phyloP scores from a whole-genome alignment of 208 protist genomes.

The Trypanosoma lewisi region DNA sequence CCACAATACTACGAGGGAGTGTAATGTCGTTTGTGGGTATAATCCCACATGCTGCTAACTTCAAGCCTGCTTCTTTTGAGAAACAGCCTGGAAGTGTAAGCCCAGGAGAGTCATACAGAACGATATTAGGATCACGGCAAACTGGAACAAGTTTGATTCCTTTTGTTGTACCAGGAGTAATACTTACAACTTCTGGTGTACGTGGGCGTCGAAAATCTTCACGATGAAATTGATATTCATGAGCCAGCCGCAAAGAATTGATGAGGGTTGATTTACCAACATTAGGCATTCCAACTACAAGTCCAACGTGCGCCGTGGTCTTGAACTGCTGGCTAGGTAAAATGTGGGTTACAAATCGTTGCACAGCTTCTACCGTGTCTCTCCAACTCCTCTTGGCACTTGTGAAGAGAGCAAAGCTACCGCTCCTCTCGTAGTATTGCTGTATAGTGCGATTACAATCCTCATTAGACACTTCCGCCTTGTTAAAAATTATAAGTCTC shows the following conservation, averaged over 20 bases:
- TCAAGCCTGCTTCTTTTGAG: slow-evolving; percentile 80
- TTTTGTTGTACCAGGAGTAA: slow-evolving; percentile 78
- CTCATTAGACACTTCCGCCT: slow-evolving; percentile 89
- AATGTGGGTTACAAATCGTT: slow-evolving; percentile 77
- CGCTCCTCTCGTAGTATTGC: slow-evolving; percentile 73
- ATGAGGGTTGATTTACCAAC: slow-evolving; percentile 95
- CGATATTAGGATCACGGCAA: slow-evolving; percentile 74
- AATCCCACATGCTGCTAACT: slow-evolving; percentile 83
- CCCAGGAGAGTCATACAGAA: slow-evolving; percentile 87
- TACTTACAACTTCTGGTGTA: slow-evolving; percentile 74
- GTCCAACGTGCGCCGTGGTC: slow-evolving; percentile 73
- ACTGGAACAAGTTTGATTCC: slow-evolving; percentile 81
- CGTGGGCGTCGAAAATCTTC: slow-evolving; percentile 80
- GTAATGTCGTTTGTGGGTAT: slow-evolving; percentile 85
- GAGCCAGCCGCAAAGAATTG: slow-evolving; percentile 88
- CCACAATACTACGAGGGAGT: slow-evolving; percentile 56
- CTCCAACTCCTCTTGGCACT: slow-evolving; percentile 72
- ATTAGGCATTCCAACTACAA: slow-evolving; percentile 94
- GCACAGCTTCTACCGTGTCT: slow-evolving; percentile 77
- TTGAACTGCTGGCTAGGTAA: slow-evolving; percentile 59
- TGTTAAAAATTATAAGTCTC: slow-evolving; percentile 90
- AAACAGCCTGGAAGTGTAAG: slow-evolving; percentile 87
- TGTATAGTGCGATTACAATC: slow-evolving; percentile 79
- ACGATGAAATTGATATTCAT: slow-evolving; percentile 90
- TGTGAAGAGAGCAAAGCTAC: slow-evolving; percentile 79